phyloP scores from a whole-genome alignment of 2,329 filamentous ascomycete genomes.

The Pseudogymnoascus sp. region DNA sequence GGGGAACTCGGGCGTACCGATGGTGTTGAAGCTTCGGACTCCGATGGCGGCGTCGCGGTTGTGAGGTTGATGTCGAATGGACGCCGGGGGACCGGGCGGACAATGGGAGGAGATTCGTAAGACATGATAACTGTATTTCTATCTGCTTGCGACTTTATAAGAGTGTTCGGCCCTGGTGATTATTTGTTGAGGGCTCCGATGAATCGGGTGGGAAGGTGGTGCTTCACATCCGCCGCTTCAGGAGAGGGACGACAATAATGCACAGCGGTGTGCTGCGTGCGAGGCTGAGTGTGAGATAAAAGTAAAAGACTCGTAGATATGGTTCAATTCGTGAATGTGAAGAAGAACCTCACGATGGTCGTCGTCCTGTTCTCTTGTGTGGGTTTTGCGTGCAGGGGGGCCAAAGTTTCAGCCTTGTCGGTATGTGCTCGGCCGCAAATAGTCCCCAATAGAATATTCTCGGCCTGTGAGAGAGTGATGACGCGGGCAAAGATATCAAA shows the following conservation, averaged over 20 bases:
- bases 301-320: neutral
- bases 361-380: neutral
- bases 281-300: neutral
- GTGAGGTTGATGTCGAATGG: conserved; percentile 57
- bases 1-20: conserved; percentile 49
- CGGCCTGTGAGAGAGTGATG: neutral
- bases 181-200: neutral
- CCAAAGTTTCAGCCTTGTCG: neutral
- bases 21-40: conserved; percentile 31
- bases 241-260: neutral
- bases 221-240: neutral
- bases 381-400: neutral
- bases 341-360: neutral
- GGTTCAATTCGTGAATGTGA: neutral
- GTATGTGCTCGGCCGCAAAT: neutral
- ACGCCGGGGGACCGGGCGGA: conserved; percentile 66
- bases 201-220: neutral
- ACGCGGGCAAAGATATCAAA: neutral
- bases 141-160: neutral
- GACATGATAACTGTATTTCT: conserved; percentile 17
- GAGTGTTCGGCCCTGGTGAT: neutral
- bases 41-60: conserved; percentile 39
- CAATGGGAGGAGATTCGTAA: conserved; percentile 44
- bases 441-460: conserved; percentile 6
- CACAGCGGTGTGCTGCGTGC: neutral